Evolutionary conservation across 139 green algal species (phyloP), one percentile per base, ranked within the genome.

Genomic region (Picocystis salinarum): DNA sequence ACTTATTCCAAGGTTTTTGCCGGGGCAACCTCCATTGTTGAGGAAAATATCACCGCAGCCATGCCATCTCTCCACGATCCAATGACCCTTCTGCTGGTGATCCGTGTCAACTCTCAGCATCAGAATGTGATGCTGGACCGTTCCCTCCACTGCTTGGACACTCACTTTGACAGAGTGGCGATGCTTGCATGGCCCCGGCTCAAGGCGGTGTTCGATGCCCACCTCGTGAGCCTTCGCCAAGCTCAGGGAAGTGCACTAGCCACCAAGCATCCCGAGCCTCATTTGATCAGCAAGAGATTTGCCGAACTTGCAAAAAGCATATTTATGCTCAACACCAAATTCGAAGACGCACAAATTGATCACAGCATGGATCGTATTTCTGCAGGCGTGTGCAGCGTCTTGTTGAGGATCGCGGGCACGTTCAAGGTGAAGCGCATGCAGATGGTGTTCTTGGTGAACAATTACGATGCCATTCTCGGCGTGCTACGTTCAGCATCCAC

Each of bases 391-490:
- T 20, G 36, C 20, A 7, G 26, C 9, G 36, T 7, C 10, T n/a
- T n/a, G n/a, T n/a, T n/a, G n/a, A n/a, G n/a, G 10, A 10, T 44
- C 20, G 36, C 20, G 36, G 36, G 36, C 36, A 44, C 20, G 36
- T 44, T 44, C 36, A 23, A 28, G 36, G 10, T 44, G 9, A 23
- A 44, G 9, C 9, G 7, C 36, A 44, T 10, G 36, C 36, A 28
- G 7, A 91, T 79, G 37, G 73, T 95, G 28, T 95, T 94, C 65
- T 72, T 95, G 23, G 79, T 93, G 39, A 64, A 73, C 48, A 93
- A 94, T 60, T 91, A 90, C 49, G 61, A 62, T 48, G 68, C 91
- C 53, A 65, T 94, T 28, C 55, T 74, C 18, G 31, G 46, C 17
- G 62, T 75, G 4, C 49, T 91, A n/a, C n/a, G n/a, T n/a, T n/a